Evolutionary conservation across 495 filamentous ascomycete genomes (phyloP).

Genomic region (Hypoxylon fuscum): DNA sequence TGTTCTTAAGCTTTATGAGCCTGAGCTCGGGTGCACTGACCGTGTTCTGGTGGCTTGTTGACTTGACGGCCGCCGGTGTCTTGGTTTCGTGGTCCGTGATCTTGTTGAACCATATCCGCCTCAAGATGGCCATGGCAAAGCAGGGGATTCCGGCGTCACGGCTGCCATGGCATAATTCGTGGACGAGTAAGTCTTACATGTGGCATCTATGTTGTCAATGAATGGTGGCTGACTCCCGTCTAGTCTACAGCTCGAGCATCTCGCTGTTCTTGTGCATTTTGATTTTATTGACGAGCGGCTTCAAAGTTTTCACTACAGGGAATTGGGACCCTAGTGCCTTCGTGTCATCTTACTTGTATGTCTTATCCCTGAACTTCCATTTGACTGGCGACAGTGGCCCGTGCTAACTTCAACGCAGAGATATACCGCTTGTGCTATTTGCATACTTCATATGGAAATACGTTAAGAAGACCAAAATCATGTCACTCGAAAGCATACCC

Average conservation of each 20-base stretch:
- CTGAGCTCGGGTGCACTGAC: constrained; percentile 63
- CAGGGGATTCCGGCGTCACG: constrained; percentile 50
- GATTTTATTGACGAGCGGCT: constrained; percentile 59
- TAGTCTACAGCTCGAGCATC: constrained; percentile 47
- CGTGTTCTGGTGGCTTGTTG: constrained; percentile 70
- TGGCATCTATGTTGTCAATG: neutral
- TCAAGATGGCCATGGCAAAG: constrained; percentile 51
- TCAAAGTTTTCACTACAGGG: constrained; percentile 57
- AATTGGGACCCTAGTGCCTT: constrained; percentile 58
- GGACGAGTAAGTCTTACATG: constrained; percentile 40
- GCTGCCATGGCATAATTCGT: constrained; percentile 58
- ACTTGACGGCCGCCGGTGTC: constrained; percentile 63
- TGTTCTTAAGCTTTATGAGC: constrained; percentile 67
- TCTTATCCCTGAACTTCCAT: neutral
- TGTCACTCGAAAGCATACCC: constrained; percentile 62
- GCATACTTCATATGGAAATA: constrained; percentile 66
- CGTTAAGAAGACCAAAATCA: constrained; percentile 61
- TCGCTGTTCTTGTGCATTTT: constrained; percentile 56
- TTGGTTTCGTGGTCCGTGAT: constrained; percentile 64
- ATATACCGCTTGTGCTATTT: constrained; percentile 62
- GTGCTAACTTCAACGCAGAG: constrained; percentile 45
- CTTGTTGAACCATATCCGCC: constrained; percentile 56
- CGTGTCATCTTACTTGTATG: constrained; percentile 61
- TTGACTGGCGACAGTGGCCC: constrained; percentile 2
- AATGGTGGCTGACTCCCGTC: constrained; percentile 14